These are phyloP conservation scores for Nakazawaea molendinolei DNA, from an alignment of 805 yeast genomes.

Conservation along the genomic window DNA sequence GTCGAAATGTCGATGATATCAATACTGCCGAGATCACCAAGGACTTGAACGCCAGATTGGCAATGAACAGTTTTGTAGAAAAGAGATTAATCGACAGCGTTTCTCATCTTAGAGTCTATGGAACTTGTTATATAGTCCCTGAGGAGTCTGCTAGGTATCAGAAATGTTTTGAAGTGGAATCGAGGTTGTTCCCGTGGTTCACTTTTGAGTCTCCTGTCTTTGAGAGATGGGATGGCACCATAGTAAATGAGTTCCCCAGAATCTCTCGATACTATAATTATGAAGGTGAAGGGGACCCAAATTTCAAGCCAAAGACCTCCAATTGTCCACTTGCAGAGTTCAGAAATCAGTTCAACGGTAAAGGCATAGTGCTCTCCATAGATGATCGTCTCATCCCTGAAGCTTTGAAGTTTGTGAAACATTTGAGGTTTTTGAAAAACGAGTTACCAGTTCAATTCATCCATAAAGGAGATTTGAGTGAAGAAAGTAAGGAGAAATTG, in stretches of 20 bases:
- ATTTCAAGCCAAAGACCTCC: background rate
- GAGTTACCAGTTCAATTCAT: slow-evolving; percentile 42
- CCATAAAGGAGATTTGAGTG: slow-evolving; percentile 34
- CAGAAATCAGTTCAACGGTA: slow-evolving; percentile 28
- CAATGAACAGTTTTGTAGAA: slow-evolving; percentile 5
- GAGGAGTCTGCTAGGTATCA: background rate
- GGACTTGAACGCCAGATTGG: slow-evolving; percentile 6
- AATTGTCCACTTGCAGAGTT: slow-evolving; percentile 23
- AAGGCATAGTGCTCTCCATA: slow-evolving; percentile 51
- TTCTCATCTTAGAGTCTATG: slow-evolving; percentile 10
- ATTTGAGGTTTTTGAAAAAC: slow-evolving; percentile 44
- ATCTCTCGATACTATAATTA: slow-evolving; percentile 19
- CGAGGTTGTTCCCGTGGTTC: slow-evolving; percentile 34
- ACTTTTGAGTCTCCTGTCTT: slow-evolving; percentile 32
- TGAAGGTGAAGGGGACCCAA: slow-evolving; percentile 7
- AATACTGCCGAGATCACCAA: slow-evolving; percentile 2
- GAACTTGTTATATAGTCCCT: slow-evolving; percentile 6
- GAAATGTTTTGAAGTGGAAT: slow-evolving; percentile 23
- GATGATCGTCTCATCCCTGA: slow-evolving; percentile 41
- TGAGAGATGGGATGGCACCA: slow-evolving; percentile 31
- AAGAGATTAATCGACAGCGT: slow-evolving; percentile 6
- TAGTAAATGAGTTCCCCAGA: slow-evolving; percentile 21
- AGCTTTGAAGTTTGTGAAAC: slow-evolving; percentile 36
- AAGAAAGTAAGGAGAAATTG: slow-evolving; percentile 25
- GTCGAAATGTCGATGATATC: slow-evolving; percentile 5